Evolutionary conservation across 257 asterid species (phyloP).

Genomic region (Solanum bulbocastanum): DNA sequence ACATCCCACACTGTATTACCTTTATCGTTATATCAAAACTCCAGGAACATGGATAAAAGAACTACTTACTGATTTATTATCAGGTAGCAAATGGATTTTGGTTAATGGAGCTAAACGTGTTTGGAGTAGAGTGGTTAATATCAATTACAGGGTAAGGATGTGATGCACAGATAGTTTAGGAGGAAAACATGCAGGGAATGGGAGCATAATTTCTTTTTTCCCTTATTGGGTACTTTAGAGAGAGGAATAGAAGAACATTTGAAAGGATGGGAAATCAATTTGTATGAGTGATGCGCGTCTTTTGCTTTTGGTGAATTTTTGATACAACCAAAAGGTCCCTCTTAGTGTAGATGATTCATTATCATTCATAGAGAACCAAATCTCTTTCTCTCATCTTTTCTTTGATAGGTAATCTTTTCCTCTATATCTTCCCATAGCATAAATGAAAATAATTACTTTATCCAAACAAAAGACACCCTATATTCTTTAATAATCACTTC

Average conservation of each 20-base stretch:
- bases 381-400: not conserved
- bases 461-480: not conserved
- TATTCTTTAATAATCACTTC: not conserved
- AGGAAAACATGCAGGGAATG: not conserved
- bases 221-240: not conserved
- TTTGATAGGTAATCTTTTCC: not conserved
- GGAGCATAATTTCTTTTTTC: not conserved
- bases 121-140: not conserved
- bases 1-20: not conserved
- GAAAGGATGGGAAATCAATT: not conserved
- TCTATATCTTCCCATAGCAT: not conserved
- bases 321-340: not conserved
- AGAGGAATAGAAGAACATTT: not conserved
- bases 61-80: not conserved
- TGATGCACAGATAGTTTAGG: not conserved
- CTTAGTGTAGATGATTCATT: not conserved
- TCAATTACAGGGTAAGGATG: not conserved
- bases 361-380: not conserved
- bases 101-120: not conserved
- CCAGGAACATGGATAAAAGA: not conserved
- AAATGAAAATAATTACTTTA: not conserved
- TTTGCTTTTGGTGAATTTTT: not conserved
- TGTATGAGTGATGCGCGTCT: not conserved
- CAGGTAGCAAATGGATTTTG: not conserved
- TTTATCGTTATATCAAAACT: not conserved